Percentiles rank a stretch among this genome's conserved stretches.
Evolutionary conservation across 352 stramenopile genomes (phyloP).

Genomic region (Globisporangium alternatum): DNA sequence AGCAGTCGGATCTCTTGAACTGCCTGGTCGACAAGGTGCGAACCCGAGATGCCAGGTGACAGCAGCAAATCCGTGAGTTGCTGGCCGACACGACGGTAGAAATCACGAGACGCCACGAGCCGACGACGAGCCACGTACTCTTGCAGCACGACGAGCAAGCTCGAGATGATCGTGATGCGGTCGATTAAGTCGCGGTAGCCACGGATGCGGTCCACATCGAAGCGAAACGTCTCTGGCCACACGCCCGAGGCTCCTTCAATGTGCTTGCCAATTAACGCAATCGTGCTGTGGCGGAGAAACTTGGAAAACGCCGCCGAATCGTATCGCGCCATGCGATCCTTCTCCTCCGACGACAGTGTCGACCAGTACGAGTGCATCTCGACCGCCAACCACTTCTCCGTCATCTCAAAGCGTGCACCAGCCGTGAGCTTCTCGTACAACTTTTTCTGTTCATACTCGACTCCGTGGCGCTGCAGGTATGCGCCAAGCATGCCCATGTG

Average conservation of each 20-base stretch:
- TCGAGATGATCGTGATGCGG: conserved; percentile 51
- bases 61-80: conserved; percentile 41
- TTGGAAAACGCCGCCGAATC: conserved; percentile 41
- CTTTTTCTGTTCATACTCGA: conserved; percentile 66
- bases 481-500: conserved; percentile 49
- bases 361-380: conserved; percentile 37
- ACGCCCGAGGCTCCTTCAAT: conserved; percentile 39
- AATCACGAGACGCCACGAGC: conserved; percentile 24
- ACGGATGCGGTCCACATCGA: conserved; percentile 58
- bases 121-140: conserved; percentile 41
- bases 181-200: conserved; percentile 53
- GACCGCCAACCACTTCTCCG: conserved; percentile 43
- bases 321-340: conserved; percentile 20
- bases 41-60: conserved; percentile 43
- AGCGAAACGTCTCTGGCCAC: conserved; percentile 66
- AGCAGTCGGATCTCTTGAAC: conserved; percentile 32
- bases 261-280: conserved; percentile 45
- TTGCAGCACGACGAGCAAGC: conserved; percentile 55
- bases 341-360: conserved; percentile 24
- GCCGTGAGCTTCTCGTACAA: conserved; percentile 26
- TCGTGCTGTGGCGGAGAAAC: conserved; percentile 43
- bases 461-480: conserved; percentile 58
- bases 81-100: conserved; percentile 28
- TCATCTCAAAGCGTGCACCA: conserved; percentile 32
- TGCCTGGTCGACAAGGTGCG: conserved; percentile 51